Evolutionary conservation across 2,329 filamentous ascomycete genomes (phyloP), one percentile per base, ranked within the genome.

Genomic region (Sporothrix curviconia): DNA sequence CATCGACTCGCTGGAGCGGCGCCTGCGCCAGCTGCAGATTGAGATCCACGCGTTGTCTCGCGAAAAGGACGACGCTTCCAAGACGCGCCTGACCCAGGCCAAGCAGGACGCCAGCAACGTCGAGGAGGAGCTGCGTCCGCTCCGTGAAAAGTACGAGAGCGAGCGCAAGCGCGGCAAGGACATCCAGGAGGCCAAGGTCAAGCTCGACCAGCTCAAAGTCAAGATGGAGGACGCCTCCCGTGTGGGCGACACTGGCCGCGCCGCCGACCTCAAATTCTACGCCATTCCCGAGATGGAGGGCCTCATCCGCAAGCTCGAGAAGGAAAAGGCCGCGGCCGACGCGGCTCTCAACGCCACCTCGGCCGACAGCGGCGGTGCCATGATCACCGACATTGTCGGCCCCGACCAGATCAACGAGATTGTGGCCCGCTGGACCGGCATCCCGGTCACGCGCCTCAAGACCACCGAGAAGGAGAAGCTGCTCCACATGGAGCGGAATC

Each of bases 371-470:
- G 82, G 82, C 56, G 83, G 85, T 55, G 83, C 89, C 24, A 86
- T 97, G 71, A 82, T 97, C 56, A 95, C 92, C 3, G 94, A 99
- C 69, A 83, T 94, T 47, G 94, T 99, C 63, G 94, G 94, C 6
- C 91, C 92, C 11, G 94, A 99, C 63, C 92, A 99, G 72, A 99
- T 99, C 79, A 97, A 99, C 70, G 92, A 97, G 69, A 99, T 99
- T 61, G 94, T 99, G 55, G 88, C 89, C 56, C 86, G 91, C 60
- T 96, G 92, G 90, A 99, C 94, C n/a, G 94, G 94, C 62, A 99
- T 99, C 65, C 94, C 94, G 1, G 90, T 99, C 59, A 97, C 91
- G 4, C 82, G 92, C 61, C 84, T 99, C 40, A 92, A 89, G 76
- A 96, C 94, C 0, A 89, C 91, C 0, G 94, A 99, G 75, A 97